These are phyloP conservation scores for Paraphaeosphaeria minitans DNA, from an alignment of 2,329 filamentous ascomycete species.

Conservation along the genomic window DNA sequence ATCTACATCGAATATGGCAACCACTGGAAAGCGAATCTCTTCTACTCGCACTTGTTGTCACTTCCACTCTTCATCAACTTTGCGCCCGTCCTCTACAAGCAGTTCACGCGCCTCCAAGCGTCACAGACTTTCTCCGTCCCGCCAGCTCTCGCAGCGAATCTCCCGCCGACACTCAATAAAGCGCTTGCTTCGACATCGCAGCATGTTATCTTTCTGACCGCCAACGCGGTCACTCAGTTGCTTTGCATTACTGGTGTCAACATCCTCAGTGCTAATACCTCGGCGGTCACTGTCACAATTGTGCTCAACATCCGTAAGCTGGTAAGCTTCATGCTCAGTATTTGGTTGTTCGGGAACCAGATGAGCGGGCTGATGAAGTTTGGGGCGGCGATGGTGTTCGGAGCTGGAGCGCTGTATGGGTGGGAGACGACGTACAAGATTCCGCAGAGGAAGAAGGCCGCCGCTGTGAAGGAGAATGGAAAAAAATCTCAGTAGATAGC, in stretches of 20 bases:
- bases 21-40: constrained; percentile 94
- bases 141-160: constrained; percentile 31
- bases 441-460: constrained; percentile 45
- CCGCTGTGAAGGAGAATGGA: constrained; percentile 23
- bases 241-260: constrained; percentile 96
- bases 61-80: constrained; percentile 78
- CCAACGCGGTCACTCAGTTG: constrained; percentile 89
- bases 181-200: constrained; percentile 57
- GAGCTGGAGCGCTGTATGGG: constrained; percentile 88
- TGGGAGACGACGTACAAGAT: constrained; percentile 65
- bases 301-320: constrained; percentile 95
- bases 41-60: constrained; percentile 83
- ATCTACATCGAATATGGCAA: constrained; percentile 85
- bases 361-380: constrained; percentile 76
- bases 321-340: constrained; percentile 86
- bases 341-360: constrained; percentile 90
- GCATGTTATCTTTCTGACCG: constrained; percentile 71
- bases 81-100: constrained; percentile 65
- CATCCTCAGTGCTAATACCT: constrained; percentile 83
- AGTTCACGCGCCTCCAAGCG: constrained; percentile 66
- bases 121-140: constrained; percentile 64
- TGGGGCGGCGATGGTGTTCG: constrained; percentile 85
- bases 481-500: constrained; percentile 33
- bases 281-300: constrained; percentile 93
- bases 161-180: constrained; percentile 37